phyloP scores from a whole-genome alignment of 352 stramenopile genomes.

The Pythium pectinolyticum region DNA sequence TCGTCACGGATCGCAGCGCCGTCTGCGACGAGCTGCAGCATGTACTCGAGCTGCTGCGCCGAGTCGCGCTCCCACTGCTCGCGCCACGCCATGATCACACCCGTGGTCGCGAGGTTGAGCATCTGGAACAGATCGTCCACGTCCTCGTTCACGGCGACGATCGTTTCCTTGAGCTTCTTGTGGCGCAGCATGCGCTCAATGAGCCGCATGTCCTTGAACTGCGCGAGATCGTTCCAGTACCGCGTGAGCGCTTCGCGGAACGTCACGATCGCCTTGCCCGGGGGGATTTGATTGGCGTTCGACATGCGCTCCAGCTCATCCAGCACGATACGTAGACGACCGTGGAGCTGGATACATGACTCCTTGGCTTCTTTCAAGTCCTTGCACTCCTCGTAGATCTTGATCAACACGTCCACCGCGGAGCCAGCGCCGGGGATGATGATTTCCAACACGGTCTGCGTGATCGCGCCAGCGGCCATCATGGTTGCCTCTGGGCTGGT shows the following conservation, averaged over 20 bases:
- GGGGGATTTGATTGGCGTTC: not conserved
- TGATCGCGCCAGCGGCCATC: not conserved
- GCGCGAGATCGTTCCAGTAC: not conserved
- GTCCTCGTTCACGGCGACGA: not conserved
- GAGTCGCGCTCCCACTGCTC: not conserved
- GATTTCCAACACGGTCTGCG: not conserved
- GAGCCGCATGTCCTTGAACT: not conserved
- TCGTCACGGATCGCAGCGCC: not conserved
- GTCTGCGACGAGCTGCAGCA: not conserved
- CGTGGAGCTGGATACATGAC: not conserved
- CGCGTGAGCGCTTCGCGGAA: not conserved
- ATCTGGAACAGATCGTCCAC: slow-evolving; percentile 5
- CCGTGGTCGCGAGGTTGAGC: not conserved
- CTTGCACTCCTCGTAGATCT: not conserved
- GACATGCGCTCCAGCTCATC: not conserved
- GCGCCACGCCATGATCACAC: not conserved
- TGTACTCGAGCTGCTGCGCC: not conserved
- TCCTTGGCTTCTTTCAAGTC: not conserved
- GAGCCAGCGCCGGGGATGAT: not conserved
- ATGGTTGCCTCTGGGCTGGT: not conserved
- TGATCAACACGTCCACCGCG: not conserved
- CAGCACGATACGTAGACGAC: not conserved
- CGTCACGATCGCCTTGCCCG: not conserved
- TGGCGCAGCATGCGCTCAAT: not conserved
- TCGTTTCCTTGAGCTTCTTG: slow-evolving; percentile 1